Evolutionary conservation across 108 stramenopile genomes (phyloP), one percentile per base, ranked within the genome.

Genomic region (Nannochloropsis salina): DNA sequence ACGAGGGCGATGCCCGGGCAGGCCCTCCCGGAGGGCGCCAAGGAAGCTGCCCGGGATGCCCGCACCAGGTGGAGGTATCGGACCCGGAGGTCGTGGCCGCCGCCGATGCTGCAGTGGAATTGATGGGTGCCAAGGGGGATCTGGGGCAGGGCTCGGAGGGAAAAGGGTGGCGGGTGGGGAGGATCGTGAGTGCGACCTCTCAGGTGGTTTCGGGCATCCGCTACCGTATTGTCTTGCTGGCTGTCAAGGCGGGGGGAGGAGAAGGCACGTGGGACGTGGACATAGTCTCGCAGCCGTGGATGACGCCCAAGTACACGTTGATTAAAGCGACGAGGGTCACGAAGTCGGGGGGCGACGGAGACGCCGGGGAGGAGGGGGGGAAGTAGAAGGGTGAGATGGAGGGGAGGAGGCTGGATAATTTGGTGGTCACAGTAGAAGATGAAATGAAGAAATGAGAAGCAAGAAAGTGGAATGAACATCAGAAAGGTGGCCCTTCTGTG

Each of bases 21-120:
- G 61, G 61, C n/a, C 15, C 1, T n/a, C 20, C n/a, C 20, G 31
- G 31, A 31, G 20, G 20, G 1, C 61, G 61, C 15, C 61, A 74
- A n/a, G 61, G 61, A n/a, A 74, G 8, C n/a, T 74, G 61, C n/a
- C 61, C 61, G 15, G 61, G 61, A n/a, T 74, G 61, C n/a, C 61
- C 61, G 4, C 61, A 74, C 20, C 15, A 6, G 20, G 61, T 74
- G 61, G 61, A 74, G 20, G 61, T 74, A 6, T n/a, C 20, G 1
- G 61, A 74, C 6, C 61, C 61, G 2, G 61, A 74, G 61, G 61
- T 74, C n/a, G 61, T 74, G 61, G 61, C 61, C 6, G 61, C 61
- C 20, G 61, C 61, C 61, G n/a, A 74, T 15, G 61, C 61, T n/a
- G 61, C 20, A n/a, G 61, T 74, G 61, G n/a, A 74, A 8, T 74